Evolutionary conservation across 106 monocot species (phyloP).

Genomic region (Agapanthus africanus): DNA sequence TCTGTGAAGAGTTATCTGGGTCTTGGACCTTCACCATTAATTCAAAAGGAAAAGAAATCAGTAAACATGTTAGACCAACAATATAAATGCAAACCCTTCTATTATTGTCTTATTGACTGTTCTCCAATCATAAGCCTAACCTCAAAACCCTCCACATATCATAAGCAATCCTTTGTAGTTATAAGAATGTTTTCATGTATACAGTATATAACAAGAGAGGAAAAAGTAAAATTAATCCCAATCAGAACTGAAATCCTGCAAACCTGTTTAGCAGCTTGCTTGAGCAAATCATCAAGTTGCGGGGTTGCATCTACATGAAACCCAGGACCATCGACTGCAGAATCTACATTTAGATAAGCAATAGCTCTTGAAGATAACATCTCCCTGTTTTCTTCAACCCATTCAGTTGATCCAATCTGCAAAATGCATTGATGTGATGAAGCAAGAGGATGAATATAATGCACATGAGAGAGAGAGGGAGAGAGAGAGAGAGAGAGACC

Average conservation of each 20-base stretch:
- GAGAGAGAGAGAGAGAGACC: conserved; percentile 33
- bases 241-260: not conserved
- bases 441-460: too few species aligned
- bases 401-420: conserved; percentile 79
- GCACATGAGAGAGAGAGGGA: too few species aligned
- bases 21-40: conserved; percentile 54
- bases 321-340: conserved; percentile 46
- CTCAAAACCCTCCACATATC: too few species aligned
- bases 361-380: conserved; percentile 47
- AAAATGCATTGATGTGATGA: conserved; percentile 4
- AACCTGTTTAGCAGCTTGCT: conserved; percentile 47
- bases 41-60: not conserved
- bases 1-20: conserved; percentile 67
- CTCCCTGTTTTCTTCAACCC: conserved; percentile 72
- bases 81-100: too few species aligned
- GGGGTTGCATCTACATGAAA: conserved; percentile 53
- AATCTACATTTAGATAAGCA: conserved; percentile 66
- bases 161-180: too few species aligned
- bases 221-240: too few species aligned
- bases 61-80: too few species aligned
- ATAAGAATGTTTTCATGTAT: too few species aligned
- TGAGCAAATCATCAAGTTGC: conserved; percentile 58
- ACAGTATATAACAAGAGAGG: too few species aligned
- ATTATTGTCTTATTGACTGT: too few species aligned
- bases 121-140: too few species aligned